These are phyloP conservation scores for Macrolepiota dolichaula DNA, from an alignment of 768 basidiomycete genomes.

Conservation along the genomic window DNA sequence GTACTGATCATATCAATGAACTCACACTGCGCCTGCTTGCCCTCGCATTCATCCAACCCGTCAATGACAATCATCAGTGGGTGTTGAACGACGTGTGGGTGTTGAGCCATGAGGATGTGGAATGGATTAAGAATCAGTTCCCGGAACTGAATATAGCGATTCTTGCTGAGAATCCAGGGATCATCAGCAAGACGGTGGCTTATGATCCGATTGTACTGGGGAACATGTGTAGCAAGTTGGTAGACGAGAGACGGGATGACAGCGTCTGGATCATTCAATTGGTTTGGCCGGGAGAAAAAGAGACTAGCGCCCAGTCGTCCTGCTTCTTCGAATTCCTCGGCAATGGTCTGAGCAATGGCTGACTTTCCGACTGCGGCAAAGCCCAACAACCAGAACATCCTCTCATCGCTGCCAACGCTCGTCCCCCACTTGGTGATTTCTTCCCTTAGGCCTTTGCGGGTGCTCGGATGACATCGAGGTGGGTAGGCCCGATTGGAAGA, in stretches of 20 bases:
- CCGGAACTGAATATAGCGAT: background rate
- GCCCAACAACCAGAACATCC: background rate
- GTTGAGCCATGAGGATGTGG: background rate
- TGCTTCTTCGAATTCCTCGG: too few species aligned
- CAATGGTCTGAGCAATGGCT: too few species aligned
- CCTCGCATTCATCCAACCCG: too few species aligned
- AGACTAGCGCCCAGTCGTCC: too few species aligned
- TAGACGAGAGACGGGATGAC: background rate
- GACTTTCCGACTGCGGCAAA: too few species aligned
- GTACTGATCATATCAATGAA: slow-evolving; percentile 1
- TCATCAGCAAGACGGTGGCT: background rate
- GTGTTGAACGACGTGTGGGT: background rate
- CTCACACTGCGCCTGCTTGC: too few species aligned
- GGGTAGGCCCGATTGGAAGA: background rate
- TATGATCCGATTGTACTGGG: background rate
- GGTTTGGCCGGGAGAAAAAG: background rate
- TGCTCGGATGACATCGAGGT: background rate
- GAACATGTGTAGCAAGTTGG: too few species aligned
- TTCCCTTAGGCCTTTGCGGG: background rate
- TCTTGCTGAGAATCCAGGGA: background rate
- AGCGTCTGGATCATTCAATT: background rate
- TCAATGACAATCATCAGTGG: background rate
- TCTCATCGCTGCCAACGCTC: background rate
- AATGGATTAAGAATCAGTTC: background rate
- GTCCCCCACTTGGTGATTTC: background rate